Percentiles rank a stretch among this genome's conserved stretches.
Conservation (phyloP, 805 yeast genomes). For the Starmerella floris region DNA sequence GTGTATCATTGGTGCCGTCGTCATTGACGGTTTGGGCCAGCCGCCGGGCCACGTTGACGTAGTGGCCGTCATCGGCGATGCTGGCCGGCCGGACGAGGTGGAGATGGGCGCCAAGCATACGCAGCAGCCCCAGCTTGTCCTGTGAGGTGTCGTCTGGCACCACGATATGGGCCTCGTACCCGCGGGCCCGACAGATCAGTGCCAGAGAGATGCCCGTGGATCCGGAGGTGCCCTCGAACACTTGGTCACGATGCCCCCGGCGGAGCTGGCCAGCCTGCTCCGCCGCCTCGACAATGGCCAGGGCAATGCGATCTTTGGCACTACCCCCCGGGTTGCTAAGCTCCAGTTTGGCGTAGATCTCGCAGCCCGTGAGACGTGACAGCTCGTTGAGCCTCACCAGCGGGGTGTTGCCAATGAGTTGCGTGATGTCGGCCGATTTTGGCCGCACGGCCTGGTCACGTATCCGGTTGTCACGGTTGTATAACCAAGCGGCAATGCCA, state of each 20-base stretch:
- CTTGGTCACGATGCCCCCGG: conserved; percentile 53
- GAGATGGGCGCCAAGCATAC: conserved; percentile 64
- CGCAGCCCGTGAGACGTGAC: conserved; percentile 60
- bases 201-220: conserved; percentile 94
- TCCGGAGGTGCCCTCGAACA: conserved; percentile 93
- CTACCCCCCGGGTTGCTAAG: conserved; percentile 85
- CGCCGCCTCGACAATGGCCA: conserved; percentile 61
- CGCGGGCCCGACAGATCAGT: conserved; percentile 73
- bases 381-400: conserved; percentile 60
- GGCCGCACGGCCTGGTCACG: background rate
- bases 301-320: conserved; percentile 88
- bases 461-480: background rate
- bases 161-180: conserved; percentile 85
- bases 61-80: conserved; percentile 84
- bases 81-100: conserved; percentile 89
- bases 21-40: conserved; percentile 41
- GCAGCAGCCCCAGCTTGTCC: conserved; percentile 64
- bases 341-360: conserved; percentile 78
- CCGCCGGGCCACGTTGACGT: conserved; percentile 71
- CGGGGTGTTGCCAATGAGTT: conserved; percentile 84
- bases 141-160: conserved; percentile 84
- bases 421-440: conserved; percentile 44
- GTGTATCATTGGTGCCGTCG: conserved; percentile 28
- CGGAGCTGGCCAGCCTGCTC: conserved; percentile 45
- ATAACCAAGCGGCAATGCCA: background rate